Percentiles rank a stretch among this genome's conserved stretches.
phyloP scores from a whole-genome alignment of 345 rosid species.

The Aurinia saxatilis region DNA sequence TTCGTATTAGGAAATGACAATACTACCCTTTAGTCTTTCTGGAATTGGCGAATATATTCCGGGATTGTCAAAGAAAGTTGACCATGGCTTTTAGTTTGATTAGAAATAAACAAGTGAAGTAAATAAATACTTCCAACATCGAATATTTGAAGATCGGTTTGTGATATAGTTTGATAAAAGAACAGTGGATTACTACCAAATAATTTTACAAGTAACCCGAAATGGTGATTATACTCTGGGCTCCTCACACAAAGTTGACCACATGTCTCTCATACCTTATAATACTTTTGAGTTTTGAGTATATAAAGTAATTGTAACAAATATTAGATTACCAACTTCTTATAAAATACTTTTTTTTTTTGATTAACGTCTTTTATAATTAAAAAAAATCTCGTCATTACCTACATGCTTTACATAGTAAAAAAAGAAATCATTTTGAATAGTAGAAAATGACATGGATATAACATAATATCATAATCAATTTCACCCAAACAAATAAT shows the following conservation, averaged over 20 bases:
- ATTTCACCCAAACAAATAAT: no score
- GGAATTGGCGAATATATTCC: not conserved
- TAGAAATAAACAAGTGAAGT: slow-evolving; percentile 1
- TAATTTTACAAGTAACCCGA: not conserved
- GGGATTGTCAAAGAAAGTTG: slow-evolving; percentile 6
- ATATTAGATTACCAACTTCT: no score
- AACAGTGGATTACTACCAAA: not conserved
- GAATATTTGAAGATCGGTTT: slow-evolving; percentile 22
- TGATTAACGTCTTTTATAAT: no score
- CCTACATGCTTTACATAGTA: no score
- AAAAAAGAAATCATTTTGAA: no score
- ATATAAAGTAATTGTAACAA: not conserved
- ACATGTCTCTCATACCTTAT: not conserved
- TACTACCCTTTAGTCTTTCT: not conserved
- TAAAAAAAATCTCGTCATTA: no score
- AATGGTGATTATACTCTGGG: slow-evolving; percentile 4
- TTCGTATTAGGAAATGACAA: not conserved
- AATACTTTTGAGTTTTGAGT: not conserved
- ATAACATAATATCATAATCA: no score
- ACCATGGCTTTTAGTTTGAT: not conserved
- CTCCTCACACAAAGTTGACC: slow-evolving; percentile 7
- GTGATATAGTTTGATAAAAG: slow-evolving; percentile 5
- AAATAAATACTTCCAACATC: slow-evolving; percentile 3
- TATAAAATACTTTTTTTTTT: no score
- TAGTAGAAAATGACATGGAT: no score